Evolutionary conservation across 2,329 filamentous ascomycete genomes (phyloP).

Genomic region (Fusarium robinianum): DNA sequence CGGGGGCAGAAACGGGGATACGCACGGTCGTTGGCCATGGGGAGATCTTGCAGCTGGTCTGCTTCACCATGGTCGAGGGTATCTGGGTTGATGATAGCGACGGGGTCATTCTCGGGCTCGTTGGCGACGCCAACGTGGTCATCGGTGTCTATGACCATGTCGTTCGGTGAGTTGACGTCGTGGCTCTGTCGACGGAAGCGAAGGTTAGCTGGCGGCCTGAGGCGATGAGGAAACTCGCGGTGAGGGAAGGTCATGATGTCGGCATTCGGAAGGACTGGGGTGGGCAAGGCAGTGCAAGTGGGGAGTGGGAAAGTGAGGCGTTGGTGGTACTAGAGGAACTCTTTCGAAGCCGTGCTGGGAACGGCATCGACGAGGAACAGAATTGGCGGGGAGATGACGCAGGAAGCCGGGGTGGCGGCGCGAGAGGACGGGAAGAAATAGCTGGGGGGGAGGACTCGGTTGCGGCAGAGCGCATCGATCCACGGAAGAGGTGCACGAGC

Average conservation of each 20-base stretch:
- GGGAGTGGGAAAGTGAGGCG: conserved; percentile 23
- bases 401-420: background rate
- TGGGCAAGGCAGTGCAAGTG: conserved; percentile 1
- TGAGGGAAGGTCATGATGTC: conserved; percentile 28
- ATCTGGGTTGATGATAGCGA: conserved; percentile 61
- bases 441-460: conserved; percentile 4
- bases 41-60: conserved; percentile 53
- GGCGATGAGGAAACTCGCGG: conserved; percentile 26
- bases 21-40: conserved; percentile 60
- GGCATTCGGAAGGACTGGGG: conserved; percentile 27
- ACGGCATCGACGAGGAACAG: conserved; percentile 2
- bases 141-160: conserved; percentile 60
- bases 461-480: background rate
- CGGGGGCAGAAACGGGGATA: conserved; percentile 24
- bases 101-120: conserved; percentile 54
- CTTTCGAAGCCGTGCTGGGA: conserved; percentile 16
- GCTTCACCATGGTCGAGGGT: conserved; percentile 51
- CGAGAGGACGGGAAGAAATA: background rate
- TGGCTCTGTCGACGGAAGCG: conserved; percentile 48
- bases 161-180: conserved; percentile 60
- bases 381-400: conserved; percentile 28
- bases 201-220: conserved; percentile 34
- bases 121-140: conserved; percentile 58
- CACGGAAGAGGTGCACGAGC: conserved; percentile 11
- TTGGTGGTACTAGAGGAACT: conserved; percentile 16